phyloP scores from a whole-genome alignment of 371 early-diverging fungal species.

The Apophysomyces elegans region DNA sequence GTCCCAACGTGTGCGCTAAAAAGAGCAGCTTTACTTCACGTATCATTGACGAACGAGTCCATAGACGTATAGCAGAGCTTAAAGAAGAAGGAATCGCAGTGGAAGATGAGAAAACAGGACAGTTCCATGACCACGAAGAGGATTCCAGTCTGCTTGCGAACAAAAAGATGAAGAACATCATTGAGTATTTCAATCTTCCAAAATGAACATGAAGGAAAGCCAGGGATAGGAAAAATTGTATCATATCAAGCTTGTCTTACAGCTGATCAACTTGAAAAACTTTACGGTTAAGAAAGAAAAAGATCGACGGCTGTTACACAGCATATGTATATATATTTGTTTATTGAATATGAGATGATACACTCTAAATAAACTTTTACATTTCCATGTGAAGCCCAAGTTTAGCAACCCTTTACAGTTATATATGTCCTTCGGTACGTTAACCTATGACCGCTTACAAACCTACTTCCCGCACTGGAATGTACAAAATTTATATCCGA shows the following conservation, averaged over 20 bases:
- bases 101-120: slow-evolving; percentile 14
- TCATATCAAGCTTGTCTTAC: neutral
- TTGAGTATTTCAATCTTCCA: slow-evolving; percentile 24
- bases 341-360: too few relatives aligned
- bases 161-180: slow-evolving; percentile 19
- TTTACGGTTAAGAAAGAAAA: too few relatives aligned
- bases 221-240: neutral
- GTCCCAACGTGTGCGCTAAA: slow-evolving; percentile 34
- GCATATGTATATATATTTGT: too few relatives aligned
- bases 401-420: too few relatives aligned
- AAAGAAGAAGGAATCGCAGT: neutral
- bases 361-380: too few relatives aligned
- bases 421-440: too few relatives aligned
- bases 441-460: too few relatives aligned
- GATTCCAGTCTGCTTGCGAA: slow-evolving; percentile 8
- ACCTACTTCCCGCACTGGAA: too few relatives aligned
- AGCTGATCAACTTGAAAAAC: too few relatives aligned
- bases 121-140: neutral
- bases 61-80: slow-evolving; percentile 11
- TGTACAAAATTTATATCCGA: too few relatives aligned
- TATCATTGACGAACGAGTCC: slow-evolving; percentile 33
- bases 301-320: too few relatives aligned
- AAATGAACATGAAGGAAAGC: neutral
- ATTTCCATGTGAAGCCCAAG: too few relatives aligned
- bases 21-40: slow-evolving; percentile 37